phyloP scores from a whole-genome alignment of 2,329 filamentous ascomycete genomes.

The Botrytis pseudocinerea region DNA sequence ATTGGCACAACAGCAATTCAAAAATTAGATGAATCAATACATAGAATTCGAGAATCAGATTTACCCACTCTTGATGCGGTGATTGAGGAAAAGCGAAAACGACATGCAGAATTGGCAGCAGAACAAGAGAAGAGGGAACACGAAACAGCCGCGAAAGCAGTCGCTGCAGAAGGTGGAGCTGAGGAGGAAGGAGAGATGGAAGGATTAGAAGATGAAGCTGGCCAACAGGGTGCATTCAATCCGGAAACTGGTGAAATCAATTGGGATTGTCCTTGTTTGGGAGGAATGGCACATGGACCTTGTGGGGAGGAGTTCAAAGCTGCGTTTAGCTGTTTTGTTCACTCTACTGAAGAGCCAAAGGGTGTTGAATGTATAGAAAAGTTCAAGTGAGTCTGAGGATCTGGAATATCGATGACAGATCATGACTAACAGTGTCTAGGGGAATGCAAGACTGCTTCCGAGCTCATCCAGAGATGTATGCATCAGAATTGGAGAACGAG shows the following conservation, averaged over 20 bases:
- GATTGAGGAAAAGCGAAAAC: constrained; percentile 59
- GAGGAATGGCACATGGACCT: constrained; percentile 94
- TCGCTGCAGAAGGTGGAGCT: constrained; percentile 30
- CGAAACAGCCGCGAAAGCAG: constrained; percentile 29
- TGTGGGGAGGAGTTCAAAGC: constrained; percentile 94
- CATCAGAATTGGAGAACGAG: constrained; percentile 80
- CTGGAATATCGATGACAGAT: constrained; percentile 8
- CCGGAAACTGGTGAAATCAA: constrained; percentile 99
- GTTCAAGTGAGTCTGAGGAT: constrained; percentile 73
- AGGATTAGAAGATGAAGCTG: constrained; percentile 76
- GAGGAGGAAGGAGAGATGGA: constrained; percentile 44
- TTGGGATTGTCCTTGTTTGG: constrained; percentile 97
- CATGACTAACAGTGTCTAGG: constrained; percentile 51
- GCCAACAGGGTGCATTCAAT: constrained; percentile 90
- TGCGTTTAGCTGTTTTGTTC: constrained; percentile 99
- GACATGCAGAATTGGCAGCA: constrained; percentile 38
- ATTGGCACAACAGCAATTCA: constrained; percentile 39
- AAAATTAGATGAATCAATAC: constrained; percentile 41
- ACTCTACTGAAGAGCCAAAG: constrained; percentile 90
- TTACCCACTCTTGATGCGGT: constrained; percentile 67
- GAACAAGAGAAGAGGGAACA: constrained; percentile 34
- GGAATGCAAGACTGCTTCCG: constrained; percentile 98
- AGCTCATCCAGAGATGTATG: constrained; percentile 88
- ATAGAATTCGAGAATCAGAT: constrained; percentile 49
- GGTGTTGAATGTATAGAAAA: constrained; percentile 97